These are phyloP conservation scores for Camelina hispida DNA, from an alignment of 345 rosid genomes.

Conservation along the genomic window DNA sequence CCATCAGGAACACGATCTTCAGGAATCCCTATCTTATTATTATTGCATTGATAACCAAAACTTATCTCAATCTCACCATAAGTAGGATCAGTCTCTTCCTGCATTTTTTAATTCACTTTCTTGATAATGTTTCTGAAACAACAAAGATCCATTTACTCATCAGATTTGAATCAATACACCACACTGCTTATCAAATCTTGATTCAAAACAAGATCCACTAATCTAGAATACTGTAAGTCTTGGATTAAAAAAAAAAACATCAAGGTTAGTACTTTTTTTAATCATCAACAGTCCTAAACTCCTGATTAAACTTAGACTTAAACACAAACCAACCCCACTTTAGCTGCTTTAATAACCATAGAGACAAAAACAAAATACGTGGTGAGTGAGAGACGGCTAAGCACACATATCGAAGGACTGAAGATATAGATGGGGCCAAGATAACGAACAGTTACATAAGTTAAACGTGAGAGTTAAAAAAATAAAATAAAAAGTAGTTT, in stretches of 20 bases:
- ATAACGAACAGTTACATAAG: constrained; percentile 27
- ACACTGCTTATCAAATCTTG: background rate
- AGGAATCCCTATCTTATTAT: constrained; percentile 37
- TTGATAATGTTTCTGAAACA: constrained; percentile 33
- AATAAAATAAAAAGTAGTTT: background rate
- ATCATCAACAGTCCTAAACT: background rate
- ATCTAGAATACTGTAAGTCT: background rate
- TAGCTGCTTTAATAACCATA: background rate
- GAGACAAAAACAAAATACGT: constrained; percentile 23
- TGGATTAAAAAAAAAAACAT: background rate
- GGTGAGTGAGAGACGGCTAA: constrained; percentile 21
- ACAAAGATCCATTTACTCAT: constrained; percentile 11
- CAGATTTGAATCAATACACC: background rate
- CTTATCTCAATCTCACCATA: constrained; percentile 86
- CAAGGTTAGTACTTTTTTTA: background rate
- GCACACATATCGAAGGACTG: constrained; percentile 24
- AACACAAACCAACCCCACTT: background rate
- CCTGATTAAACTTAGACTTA: background rate
- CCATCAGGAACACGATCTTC: constrained; percentile 26
- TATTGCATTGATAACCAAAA: constrained; percentile 88
- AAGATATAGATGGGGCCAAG: constrained; percentile 31
- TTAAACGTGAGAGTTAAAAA: constrained; percentile 12
- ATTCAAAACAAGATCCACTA: constrained; percentile 12
- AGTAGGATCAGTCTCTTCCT: constrained; percentile 47
- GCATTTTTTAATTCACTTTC: constrained; percentile 43